Percentiles rank a stretch among this genome's conserved stretches.
phyloP scores from a whole-genome alignment of 2,329 filamentous ascomycete species.

The Fusarium sp. region DNA sequence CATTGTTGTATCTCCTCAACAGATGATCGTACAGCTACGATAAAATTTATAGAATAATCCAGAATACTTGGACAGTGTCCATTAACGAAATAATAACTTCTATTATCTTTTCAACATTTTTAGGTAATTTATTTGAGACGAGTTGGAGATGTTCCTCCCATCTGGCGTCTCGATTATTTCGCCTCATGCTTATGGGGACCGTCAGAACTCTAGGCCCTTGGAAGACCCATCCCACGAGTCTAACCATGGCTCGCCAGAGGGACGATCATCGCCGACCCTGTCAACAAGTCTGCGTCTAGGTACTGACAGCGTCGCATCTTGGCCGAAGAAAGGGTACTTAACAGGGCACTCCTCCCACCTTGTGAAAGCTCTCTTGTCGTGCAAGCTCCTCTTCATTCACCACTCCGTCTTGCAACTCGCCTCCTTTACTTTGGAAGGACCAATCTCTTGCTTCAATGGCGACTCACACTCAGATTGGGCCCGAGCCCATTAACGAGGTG shows the following conservation, averaged over 20 bases:
- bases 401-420: background rate
- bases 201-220: background rate
- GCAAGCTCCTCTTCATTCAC: background rate
- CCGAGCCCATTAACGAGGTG: slow-evolving; percentile 17
- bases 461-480: slow-evolving; percentile 16
- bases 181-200: background rate
- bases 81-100: background rate
- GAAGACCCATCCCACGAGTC: slow-evolving; percentile 11
- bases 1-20: background rate
- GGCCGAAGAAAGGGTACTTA: slow-evolving; percentile 14
- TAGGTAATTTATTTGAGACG: background rate
- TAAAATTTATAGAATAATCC: background rate
- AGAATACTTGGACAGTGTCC: background rate
- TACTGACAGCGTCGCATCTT: slow-evolving; percentile 13
- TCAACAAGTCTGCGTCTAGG: background rate
- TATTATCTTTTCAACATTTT: background rate
- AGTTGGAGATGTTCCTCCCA: background rate
- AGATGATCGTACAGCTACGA: background rate
- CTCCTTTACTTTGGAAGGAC: background rate
- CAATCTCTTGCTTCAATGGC: slow-evolving; percentile 3
- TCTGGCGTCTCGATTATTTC: background rate
- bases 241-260: slow-evolving; percentile 2
- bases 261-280: slow-evolving; percentile 19
- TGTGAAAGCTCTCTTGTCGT: background rate
- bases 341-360: background rate